Conservation (phyloP, 2,329 filamentous ascomycete species). For the Xylaria sp. region DNA sequence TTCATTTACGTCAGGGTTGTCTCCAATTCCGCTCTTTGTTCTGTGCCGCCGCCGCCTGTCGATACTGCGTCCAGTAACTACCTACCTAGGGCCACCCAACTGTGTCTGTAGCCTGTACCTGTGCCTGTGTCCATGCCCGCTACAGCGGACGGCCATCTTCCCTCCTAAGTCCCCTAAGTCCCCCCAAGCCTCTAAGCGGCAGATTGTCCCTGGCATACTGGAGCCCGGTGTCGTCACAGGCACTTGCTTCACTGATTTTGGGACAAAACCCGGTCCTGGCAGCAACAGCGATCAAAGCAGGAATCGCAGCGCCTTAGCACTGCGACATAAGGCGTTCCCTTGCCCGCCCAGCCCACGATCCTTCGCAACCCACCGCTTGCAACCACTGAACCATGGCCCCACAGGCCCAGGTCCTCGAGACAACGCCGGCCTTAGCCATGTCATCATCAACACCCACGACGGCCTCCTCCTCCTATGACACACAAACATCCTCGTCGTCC, state of each 20-base stretch:
- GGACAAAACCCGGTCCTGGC: neutral
- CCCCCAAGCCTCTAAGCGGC: neutral
- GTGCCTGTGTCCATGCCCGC: neutral
- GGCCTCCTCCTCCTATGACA: neutral
- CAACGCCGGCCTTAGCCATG: slow-evolving; percentile 22
- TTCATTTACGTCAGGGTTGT: neutral
- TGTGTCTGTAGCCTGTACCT: too few species aligned
- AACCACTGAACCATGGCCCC: slow-evolving; percentile 16
- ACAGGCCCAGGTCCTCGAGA: slow-evolving; percentile 9
- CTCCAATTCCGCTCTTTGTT: slow-evolving; percentile 3
- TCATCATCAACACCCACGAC: slow-evolving; percentile 20
- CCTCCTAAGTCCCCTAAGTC: neutral
- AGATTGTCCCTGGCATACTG: slow-evolving; percentile 7
- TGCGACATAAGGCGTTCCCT: too few species aligned
- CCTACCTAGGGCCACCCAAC: too few species aligned
- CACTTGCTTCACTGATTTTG: neutral
- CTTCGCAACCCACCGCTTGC: neutral
- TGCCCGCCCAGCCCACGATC: neutral
- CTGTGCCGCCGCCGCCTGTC: neutral
- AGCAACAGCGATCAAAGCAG: neutral
- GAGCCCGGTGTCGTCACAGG: slow-evolving; percentile 6
- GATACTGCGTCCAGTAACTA: too few species aligned
- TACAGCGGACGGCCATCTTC: neutral
- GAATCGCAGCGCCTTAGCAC: neutral
- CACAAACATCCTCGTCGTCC: neutral